Percentiles rank a stretch among this genome's conserved stretches.
Evolutionary conservation across 495 filamentous ascomycete species (phyloP).

Genomic region (Xylaria scruposa): DNA sequence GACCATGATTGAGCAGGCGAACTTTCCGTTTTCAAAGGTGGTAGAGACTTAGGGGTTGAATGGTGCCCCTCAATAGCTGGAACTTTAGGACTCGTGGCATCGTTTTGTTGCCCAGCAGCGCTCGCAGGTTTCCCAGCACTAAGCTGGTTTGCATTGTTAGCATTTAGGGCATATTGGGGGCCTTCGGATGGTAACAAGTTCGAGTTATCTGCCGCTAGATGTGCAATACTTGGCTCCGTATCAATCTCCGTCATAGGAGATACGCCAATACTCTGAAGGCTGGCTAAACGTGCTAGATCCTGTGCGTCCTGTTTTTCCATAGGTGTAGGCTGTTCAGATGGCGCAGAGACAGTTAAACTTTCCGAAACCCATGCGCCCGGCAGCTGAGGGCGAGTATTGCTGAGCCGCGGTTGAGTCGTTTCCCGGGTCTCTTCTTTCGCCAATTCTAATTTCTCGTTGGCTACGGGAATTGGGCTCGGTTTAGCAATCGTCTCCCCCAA

Average conservation of each 20-base stretch:
- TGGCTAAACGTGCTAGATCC: slow-evolving; percentile 23
- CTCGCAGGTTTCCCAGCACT: slow-evolving; percentile 14
- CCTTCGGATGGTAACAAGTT: slow-evolving; percentile 19
- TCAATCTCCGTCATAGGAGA: slow-evolving; percentile 35
- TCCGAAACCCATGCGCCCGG: slow-evolving; percentile 72
- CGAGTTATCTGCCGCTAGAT: not conserved
- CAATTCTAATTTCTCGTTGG: slow-evolving; percentile 1
- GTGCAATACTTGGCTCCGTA: slow-evolving; percentile 22
- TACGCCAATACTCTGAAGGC: slow-evolving; percentile 25
- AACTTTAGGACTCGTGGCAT: slow-evolving; percentile 31
- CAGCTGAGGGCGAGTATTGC: slow-evolving; percentile 56
- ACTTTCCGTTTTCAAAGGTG: slow-evolving; percentile 30
- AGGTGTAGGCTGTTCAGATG: slow-evolving; percentile 36
- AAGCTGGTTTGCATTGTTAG: slow-evolving; percentile 13
- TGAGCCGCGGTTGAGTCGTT: not conserved
- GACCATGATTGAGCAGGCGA: slow-evolving; percentile 21
- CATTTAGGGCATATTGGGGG: slow-evolving; percentile 10
- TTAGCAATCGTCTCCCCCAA: not conserved
- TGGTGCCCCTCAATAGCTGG: slow-evolving; percentile 28
- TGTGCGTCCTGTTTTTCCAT: slow-evolving; percentile 25
- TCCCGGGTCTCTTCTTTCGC: not conserved
- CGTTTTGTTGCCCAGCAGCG: slow-evolving; percentile 33
- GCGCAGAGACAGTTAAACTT: slow-evolving; percentile 48
- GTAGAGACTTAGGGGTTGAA: slow-evolving; percentile 31
- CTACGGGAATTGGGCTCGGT: not conserved